A percentile compares a stretch with the other conserved stretches of the same genome.
phyloP scores from a whole-genome alignment of 1,139 yeast genomes.

The Geotrichum histeridarum region DNA sequence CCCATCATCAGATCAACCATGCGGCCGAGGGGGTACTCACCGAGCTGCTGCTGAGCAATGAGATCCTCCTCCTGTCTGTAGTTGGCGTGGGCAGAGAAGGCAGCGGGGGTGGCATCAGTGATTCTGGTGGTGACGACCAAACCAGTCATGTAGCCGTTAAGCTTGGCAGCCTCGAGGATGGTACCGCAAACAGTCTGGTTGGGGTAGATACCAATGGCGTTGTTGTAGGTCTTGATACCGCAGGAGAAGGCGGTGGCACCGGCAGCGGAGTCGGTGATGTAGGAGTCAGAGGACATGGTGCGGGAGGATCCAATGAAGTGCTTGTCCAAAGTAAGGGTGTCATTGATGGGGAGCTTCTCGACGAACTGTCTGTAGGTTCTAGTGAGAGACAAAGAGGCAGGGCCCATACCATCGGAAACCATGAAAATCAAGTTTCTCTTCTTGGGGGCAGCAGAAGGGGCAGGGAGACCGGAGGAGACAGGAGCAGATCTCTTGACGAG shows the following conservation, averaged over 20 bases:
- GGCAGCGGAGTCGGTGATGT: slow-evolving; percentile 87
- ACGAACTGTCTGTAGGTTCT: slow-evolving; percentile 61
- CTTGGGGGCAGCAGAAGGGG: slow-evolving; percentile 2
- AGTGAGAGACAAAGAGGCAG: slow-evolving; percentile 71
- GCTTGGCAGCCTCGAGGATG: slow-evolving; percentile 73
- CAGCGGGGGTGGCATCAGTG: slow-evolving; percentile 87
- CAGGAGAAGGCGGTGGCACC: slow-evolving; percentile 91
- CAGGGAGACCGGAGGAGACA: background rate
- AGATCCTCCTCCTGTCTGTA: slow-evolving; percentile 69
- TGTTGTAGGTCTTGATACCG: slow-evolving; percentile 72
- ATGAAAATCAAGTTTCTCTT: slow-evolving; percentile 68
- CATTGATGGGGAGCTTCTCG: slow-evolving; percentile 48
- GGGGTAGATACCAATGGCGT: slow-evolving; percentile 74
- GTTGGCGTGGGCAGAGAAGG: slow-evolving; percentile 72
- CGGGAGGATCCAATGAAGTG: slow-evolving; percentile 71
- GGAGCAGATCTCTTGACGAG: background rate
- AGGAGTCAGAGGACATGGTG: slow-evolving; percentile 65
- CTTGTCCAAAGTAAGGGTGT: slow-evolving; percentile 56
- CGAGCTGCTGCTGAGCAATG: slow-evolving; percentile 81
- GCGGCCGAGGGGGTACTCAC: slow-evolving; percentile 69
- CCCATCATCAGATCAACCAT: slow-evolving; percentile 80
- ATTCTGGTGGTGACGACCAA: slow-evolving; percentile 81
- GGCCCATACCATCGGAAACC: slow-evolving; percentile 93
- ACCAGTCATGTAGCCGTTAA: slow-evolving; percentile 73
- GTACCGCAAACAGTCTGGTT: slow-evolving; percentile 66